Base-by-base conservation (phyloP, 2,329 filamentous ascomycete genomes). In the Aureobasidium sp. region DNA sequence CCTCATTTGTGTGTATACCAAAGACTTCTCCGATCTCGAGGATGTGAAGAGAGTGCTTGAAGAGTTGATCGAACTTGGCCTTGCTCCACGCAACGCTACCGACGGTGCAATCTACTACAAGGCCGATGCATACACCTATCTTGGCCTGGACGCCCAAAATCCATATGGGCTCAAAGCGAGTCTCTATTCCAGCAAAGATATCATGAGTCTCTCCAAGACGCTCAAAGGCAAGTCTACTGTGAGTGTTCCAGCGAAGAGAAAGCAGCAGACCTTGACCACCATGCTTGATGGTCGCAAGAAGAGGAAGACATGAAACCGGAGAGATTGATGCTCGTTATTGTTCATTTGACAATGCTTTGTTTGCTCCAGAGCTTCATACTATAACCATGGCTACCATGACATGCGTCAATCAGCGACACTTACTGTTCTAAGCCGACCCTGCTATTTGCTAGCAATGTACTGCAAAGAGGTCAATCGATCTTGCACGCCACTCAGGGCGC, bases 1-100 rank as follows among this genome's bases (percentile, higher is more conserved):
- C 13, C 74, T 94, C 44, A 84, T 95, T 30, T 92, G 88, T 66
- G 78, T 95, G 9, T 95, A 95, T 72, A 95, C 90, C 5, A 76
- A 78, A 45, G 85, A 96, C 71, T 94, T 91, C 69, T 77, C 77
- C 32, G 85, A 95, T 69, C 79, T 76, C 57, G 76, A 79, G 4
- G 90, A 95, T 69, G 82, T 95, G 6, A 79, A 78, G 30, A 80
- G 88, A 47, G 88, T 95, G 27, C 53, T 62, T 13, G 80, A 81
- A 55, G 61, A 58, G 5, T 37, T 62, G 13, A 80, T 81, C 55
- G 78, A 85, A 60, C 76, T 91, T 62, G 84, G 81, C 8, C 74
- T 94, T 41, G 78, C 87, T 16, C 67, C 69, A 7, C 64, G 66
- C 29, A 67, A 69, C 14, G 55, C 77, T 4, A 77, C 75, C 49